Evolutionary conservation across 345 rosid species (phyloP), one percentile per base, ranked within the genome.

Genomic region (Hibiscus trionum): DNA sequence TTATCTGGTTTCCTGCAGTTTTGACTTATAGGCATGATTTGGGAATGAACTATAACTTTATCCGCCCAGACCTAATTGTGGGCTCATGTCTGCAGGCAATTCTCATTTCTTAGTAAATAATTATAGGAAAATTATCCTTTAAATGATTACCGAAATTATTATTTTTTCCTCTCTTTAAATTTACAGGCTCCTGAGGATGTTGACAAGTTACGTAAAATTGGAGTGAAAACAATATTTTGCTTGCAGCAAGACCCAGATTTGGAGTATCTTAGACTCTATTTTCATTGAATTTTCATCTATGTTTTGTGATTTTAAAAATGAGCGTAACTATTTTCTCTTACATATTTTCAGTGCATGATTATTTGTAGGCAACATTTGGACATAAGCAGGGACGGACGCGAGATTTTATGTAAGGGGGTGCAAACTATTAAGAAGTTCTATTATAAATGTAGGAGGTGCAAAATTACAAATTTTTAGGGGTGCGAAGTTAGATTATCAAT

Each of bases 81-180:
- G 98, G 98, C 37, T 94, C 98, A 0, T 94, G 98, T 81, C 84
- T 94, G 69, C 98, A 91, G 97, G 98, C 90, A 71, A 77, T 72
- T 12, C 5, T 55, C 35, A n/a, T 73, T 80, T 73, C 29, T 69
- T 24, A 72, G 31, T 72, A 14, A 33, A 11, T 46, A 68, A 56
- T 19, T 59, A 70, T 21, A 29, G 42, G 16, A 29, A 1, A 52
- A 7, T 12, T 33, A 39, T 21, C 3, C 39, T 61, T 9, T 14
- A 47, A 66, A 33, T 47, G 27, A 1, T 39, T 35, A 19, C 59
- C 60, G 63, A 44, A 68, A 67, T 53, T 46, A 16, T 52, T 11
- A 11, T 11, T 65, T 44, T 27, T 21, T 44, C 31, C 37, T 57
- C n/a, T 72, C 29, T 50, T 62, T 52, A 14, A 63, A 73, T 78